Evolutionary conservation across 164 flowering plant species (phyloP).

Genomic region (Stephania cephalantha): DNA sequence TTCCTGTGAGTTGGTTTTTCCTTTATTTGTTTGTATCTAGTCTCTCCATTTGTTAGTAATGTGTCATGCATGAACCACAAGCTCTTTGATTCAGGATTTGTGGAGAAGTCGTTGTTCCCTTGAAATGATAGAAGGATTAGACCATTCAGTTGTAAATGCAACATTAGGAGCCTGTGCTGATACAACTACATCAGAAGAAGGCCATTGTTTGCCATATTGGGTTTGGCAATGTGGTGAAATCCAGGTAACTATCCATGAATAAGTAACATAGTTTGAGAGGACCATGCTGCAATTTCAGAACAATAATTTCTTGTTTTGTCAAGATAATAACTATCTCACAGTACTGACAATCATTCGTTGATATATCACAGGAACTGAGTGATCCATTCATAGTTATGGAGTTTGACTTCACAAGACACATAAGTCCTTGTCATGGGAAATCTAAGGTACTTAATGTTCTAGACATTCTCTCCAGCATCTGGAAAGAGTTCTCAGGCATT

Average conservation of each 20-base stretch:
- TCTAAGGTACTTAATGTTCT: constrained; percentile 41
- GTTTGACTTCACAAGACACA: constrained; percentile 67
- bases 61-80: neutral
- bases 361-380: constrained; percentile 58
- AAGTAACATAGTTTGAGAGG: neutral
- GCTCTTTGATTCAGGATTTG: constrained; percentile 50
- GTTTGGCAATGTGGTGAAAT: constrained; percentile 87
- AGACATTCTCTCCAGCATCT: neutral
- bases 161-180: constrained; percentile 81
- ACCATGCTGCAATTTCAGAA: neutral
- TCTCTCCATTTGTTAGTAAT: neutral
- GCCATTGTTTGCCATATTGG: constrained; percentile 61
- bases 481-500: neutral
- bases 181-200: constrained; percentile 31
- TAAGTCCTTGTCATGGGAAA: constrained; percentile 54
- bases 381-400: constrained; percentile 61
- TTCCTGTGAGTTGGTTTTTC: constrained; percentile 55
- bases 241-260: constrained; percentile 36
- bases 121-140: constrained; percentile 69
- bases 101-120: constrained; percentile 81
- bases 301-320: neutral
- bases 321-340: constrained; percentile 3
- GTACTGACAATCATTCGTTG: constrained; percentile 7
- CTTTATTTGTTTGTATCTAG: neutral
- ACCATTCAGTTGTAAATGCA: constrained; percentile 68